Conservation (phyloP, 2,329 filamentous ascomycete genomes). For the Pseudodiploospora longispora region DNA sequence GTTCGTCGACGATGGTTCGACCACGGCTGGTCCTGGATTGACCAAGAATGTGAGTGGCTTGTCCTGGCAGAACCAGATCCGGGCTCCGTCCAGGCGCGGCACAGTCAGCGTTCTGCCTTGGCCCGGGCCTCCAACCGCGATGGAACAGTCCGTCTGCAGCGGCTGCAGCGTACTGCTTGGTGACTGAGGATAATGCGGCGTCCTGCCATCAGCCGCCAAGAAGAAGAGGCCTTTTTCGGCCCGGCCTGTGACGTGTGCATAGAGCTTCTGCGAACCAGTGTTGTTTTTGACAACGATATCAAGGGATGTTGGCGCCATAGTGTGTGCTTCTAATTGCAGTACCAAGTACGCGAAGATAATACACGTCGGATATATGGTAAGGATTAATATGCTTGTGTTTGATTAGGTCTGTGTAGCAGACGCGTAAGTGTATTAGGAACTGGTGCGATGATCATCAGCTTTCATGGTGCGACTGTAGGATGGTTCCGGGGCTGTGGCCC, state of each 20-base stretch:
- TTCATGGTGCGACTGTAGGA: no score
- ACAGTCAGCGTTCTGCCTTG: conserved; percentile 52
- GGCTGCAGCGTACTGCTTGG: conserved; percentile 42
- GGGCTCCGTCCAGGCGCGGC: conserved; percentile 60
- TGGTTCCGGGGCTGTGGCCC: no score
- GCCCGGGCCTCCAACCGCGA: conserved; percentile 55
- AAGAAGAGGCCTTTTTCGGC: conserved; percentile 53
- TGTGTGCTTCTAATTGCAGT: neutral
- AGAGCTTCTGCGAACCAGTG: conserved; percentile 48
- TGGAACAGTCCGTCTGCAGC: conserved; percentile 51
- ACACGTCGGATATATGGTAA: no score
- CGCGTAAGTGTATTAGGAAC: no score
- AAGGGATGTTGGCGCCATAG: conserved; percentile 30
- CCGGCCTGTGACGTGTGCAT: conserved; percentile 61
- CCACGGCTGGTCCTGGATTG: conserved; percentile 64
- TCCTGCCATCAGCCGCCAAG: conserved; percentile 57
- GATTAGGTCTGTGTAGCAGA: no score
- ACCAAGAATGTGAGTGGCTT: conserved; percentile 57
- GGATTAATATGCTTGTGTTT: no score
- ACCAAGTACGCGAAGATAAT: no score
- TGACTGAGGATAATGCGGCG: conserved; percentile 55
- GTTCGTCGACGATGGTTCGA: conserved; percentile 68
- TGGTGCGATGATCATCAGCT: no score
- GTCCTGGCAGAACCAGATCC: conserved; percentile 63
- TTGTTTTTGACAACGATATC: conserved; percentile 58